A percentile compares a stretch with the other conserved stretches of the same genome.
Conservation (phyloP, 2,329 filamentous ascomycete species). For the Alternaria incomplexa region DNA sequence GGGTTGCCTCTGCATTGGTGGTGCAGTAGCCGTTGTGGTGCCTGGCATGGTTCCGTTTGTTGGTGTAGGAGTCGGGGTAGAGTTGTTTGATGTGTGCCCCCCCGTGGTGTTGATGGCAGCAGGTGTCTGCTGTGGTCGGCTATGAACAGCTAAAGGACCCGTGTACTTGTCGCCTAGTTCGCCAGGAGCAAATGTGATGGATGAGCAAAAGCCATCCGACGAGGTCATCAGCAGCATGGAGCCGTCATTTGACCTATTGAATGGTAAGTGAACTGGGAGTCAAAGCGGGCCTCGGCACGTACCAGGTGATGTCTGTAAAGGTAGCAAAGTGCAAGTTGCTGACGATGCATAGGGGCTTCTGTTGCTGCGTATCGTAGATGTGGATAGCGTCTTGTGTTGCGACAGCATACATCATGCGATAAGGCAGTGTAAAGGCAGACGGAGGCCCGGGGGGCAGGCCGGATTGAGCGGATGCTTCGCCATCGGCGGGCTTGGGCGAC, state of each 20-base stretch:
- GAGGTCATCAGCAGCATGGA: constrained; percentile 90
- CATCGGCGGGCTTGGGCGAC: constrained; percentile 59
- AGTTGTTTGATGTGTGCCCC: constrained; percentile 61
- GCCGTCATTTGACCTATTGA: constrained; percentile 73
- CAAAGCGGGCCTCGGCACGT: constrained; percentile 24
- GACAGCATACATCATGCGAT: constrained; percentile 94
- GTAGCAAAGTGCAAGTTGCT: constrained; percentile 98
- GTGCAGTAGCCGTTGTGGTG: constrained; percentile 56
- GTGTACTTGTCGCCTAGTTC: constrained; percentile 86
- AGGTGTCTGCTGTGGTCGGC: constrained; percentile 38
- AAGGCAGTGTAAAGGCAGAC: constrained; percentile 82
- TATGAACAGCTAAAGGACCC: constrained; percentile 60
- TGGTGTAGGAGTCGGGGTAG: constrained; percentile 74
- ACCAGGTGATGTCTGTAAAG: constrained; percentile 96
- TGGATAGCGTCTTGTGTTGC: constrained; percentile 95
- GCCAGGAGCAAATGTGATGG: constrained; percentile 79
- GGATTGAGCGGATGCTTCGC: constrained; percentile 61
- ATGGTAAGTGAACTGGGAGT: constrained; percentile 10
- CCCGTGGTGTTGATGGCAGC: constrained; percentile 52
- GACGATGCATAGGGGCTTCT: constrained; percentile 89
- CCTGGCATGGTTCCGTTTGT: constrained; percentile 68
- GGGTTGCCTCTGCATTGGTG: constrained; percentile 57
- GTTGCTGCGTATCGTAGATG: constrained; percentile 96
- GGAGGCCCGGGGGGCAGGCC: constrained; percentile 53
- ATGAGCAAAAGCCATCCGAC: constrained; percentile 96